Conservation (phyloP, 768 basidiomycete genomes). For the Lactifluus subvellereus region DNA sequence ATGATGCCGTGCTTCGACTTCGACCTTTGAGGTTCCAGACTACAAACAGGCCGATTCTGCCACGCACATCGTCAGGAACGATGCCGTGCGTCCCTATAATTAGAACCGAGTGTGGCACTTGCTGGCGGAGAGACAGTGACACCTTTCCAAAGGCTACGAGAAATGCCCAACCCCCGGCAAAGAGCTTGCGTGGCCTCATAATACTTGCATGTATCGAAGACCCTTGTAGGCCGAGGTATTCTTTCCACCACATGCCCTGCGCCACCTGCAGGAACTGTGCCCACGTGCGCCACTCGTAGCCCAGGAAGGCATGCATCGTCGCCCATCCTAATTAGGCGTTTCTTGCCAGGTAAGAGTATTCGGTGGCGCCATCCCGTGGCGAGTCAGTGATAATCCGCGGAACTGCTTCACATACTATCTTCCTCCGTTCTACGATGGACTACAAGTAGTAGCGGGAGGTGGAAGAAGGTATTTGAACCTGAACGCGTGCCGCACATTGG, state of each 20-base stretch:
- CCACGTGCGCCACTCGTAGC: background rate
- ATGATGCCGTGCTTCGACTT: slow-evolving; percentile 40
- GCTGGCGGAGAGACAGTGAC: background rate
- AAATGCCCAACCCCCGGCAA: background rate
- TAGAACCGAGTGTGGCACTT: slow-evolving; percentile 31
- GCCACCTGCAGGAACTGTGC: background rate
- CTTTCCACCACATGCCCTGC: background rate
- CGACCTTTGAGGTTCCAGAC: slow-evolving; percentile 41
- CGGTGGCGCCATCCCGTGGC: slow-evolving; percentile 10
- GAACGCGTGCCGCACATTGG: background rate
- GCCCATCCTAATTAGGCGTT: background rate
- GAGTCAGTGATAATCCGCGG: background rate
- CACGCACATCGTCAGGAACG: slow-evolving; percentile 41
- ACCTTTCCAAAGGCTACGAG: background rate
- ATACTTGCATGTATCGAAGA: background rate
- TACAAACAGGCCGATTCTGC: slow-evolving; percentile 46
- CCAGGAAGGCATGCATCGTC: background rate
- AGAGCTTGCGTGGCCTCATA: background rate
- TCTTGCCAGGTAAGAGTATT: background rate
- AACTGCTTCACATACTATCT: background rate
- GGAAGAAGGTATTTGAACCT: background rate
- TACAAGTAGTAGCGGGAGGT: background rate
- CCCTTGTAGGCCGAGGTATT: background rate
- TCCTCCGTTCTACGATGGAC: background rate
- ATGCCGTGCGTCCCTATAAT: slow-evolving; percentile 33